Base-by-base conservation (phyloP, 768 basidiomycete genomes). In the Mycena latifolia region DNA sequence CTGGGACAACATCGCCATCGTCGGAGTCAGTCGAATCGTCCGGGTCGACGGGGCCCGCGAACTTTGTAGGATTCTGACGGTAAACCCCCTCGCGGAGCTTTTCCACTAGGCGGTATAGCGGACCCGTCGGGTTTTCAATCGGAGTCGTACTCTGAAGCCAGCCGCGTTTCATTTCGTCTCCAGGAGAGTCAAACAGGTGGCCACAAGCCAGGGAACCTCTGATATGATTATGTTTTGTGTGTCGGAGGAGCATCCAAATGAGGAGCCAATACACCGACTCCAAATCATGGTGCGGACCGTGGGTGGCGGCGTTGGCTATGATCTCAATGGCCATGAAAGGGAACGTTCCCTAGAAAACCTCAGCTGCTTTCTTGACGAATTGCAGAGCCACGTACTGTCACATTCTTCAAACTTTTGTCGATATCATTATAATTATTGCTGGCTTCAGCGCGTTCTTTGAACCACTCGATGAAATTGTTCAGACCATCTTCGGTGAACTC, bases 181-280 rank as follows among this genome's bases (percentile, higher is more conserved):
- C n/a, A n/a, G n/a, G n/a, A 7, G 18, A 6, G n/a, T 51, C 31
- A 22, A 51, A 51, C 22, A 51, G 17, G 17, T 33, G 3, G 50
- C 9, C 8, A 11, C 50, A 33, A 5, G 29, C 50, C 4, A 31
- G 17, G 2, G 17, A 9, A 10, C 50, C 50, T 18, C 5, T 18
- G 18, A 4, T 12, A 22, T 51, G 50, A 12, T 2, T 33, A 22
- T 51, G 50, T 11, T n/a, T 14, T 2, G 50, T 51, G 63, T 69
- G 45, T 8, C 62, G 67, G 5, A 69, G 31, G 11, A 64, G 35
- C n/a, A 59, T 41, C 67, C 67, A 64, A 14, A 55, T 28, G 9
- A 69, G 56, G 11, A 69, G 46, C 62, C 62, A 69, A 29, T 52
- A 60, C 20, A 64, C 48, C 10, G 56, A 55, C 41, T 69, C 57